Evolutionary conservation across 192 early-diverging fungal species (phyloP).

Genomic region (Coemansia sp.): DNA sequence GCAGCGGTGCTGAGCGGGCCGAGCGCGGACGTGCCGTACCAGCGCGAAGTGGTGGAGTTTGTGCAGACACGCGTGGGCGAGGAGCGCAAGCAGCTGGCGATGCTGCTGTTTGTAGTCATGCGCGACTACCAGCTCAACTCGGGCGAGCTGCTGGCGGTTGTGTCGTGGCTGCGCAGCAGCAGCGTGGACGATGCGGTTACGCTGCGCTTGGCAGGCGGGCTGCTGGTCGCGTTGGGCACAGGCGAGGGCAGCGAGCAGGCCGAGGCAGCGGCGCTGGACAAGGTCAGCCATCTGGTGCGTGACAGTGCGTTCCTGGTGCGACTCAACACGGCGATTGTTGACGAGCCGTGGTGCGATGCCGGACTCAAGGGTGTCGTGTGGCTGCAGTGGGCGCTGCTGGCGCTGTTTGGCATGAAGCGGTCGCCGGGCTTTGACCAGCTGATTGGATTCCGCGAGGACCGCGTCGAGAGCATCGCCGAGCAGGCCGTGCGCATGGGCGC

Average conservation of each 20-base stretch:
- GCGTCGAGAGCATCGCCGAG: slow-evolving; percentile 54
- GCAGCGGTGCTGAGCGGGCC: slow-evolving; percentile 50
- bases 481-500: slow-evolving; percentile 55
- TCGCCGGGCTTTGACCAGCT: slow-evolving; percentile 47
- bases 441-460: slow-evolving; percentile 49
- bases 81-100: slow-evolving; percentile 49
- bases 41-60: slow-evolving; percentile 42
- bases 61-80: slow-evolving; percentile 35
- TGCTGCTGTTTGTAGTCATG: slow-evolving; percentile 43
- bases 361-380: slow-evolving; percentile 53
- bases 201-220: slow-evolving; percentile 28
- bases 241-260: slow-evolving; percentile 24
- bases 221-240: slow-evolving; percentile 35
- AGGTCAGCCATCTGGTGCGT: slow-evolving; percentile 36
- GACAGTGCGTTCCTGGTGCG: slow-evolving; percentile 38
- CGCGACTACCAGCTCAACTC: slow-evolving; percentile 43
- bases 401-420: slow-evolving; percentile 50
- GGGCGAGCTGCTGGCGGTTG: slow-evolving; percentile 29
- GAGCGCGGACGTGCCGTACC: slow-evolving; percentile 51
- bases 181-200: slow-evolving; percentile 40
- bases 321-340: slow-evolving; percentile 43
- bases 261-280: slow-evolving; percentile 41
- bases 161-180: slow-evolving; percentile 42
- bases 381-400: slow-evolving; percentile 64
- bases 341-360: slow-evolving; percentile 44